These are phyloP conservation scores for Ocimum tenuiflorum DNA, from an alignment of 257 asterid species.

Conservation along the genomic window DNA sequence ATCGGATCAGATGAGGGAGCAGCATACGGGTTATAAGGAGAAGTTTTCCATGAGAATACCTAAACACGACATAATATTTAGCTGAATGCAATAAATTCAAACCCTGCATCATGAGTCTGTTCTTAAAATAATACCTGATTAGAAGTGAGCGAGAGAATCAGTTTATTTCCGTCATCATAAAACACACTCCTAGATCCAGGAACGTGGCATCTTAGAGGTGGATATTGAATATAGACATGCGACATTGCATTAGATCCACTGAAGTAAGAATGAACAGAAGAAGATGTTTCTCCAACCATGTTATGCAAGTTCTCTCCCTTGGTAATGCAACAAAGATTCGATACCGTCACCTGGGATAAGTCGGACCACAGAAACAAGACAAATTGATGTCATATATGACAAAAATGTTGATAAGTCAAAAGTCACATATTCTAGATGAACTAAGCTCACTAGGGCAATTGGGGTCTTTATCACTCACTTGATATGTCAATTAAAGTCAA, in stretches of 20 bases:
- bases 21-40: slow-evolving; percentile 61
- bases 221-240: slow-evolving; percentile 70
- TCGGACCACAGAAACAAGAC: neutral
- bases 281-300: slow-evolving; percentile 62
- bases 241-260: slow-evolving; percentile 79
- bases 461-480: slow-evolving; percentile 15
- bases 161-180: slow-evolving; percentile 78
- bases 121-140: slow-evolving; percentile 46
- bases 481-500: slow-evolving; percentile 26
- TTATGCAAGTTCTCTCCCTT: slow-evolving; percentile 22
- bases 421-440: slow-evolving; percentile 2
- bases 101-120: neutral
- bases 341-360: slow-evolving; percentile 8
- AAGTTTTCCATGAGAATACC: slow-evolving; percentile 81
- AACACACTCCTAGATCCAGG: slow-evolving; percentile 56
- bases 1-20: slow-evolving; percentile 62
- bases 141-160: slow-evolving; percentile 58
- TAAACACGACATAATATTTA: slow-evolving; percentile 25
- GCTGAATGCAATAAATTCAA: slow-evolving; percentile 16
- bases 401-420: neutral
- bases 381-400: slow-evolving; percentile 1
- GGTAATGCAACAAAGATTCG: slow-evolving; percentile 14
- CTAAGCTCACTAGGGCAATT: slow-evolving; percentile 20
- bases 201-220: slow-evolving; percentile 63
- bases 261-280: slow-evolving; percentile 49